Evolutionary conservation across 805 yeast species (phyloP).

Genomic region (Candida maltosa): DNA sequence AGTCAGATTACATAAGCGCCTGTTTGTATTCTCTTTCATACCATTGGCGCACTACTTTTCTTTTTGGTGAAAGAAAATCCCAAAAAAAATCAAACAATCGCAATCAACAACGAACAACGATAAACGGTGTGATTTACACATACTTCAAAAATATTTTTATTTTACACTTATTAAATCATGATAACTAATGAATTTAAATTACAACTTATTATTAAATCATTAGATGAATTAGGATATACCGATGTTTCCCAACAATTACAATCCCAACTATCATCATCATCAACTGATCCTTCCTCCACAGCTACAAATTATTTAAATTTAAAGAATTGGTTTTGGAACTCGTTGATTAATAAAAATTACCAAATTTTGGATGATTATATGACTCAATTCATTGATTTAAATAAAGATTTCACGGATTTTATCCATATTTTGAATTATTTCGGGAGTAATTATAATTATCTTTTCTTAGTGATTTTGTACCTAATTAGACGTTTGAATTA

Average conservation of each 20-base stretch:
- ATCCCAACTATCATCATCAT: background rate
- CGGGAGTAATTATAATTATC: slow-evolving; percentile 3
- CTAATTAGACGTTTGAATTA: slow-evolving; percentile 21
- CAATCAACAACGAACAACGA: too few species aligned
- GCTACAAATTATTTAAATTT: slow-evolving; percentile 6
- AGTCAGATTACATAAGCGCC: too few species aligned
- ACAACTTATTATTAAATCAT: slow-evolving; percentile 27
- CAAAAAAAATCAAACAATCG: too few species aligned
- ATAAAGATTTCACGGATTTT: slow-evolving; percentile 1
- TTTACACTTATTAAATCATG: too few species aligned
- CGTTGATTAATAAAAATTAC: slow-evolving; percentile 14
- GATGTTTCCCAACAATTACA: slow-evolving; percentile 20
- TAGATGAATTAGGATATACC: slow-evolving; percentile 27
- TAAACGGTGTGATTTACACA: too few species aligned
- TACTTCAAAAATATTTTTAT: too few species aligned
- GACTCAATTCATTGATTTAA: slow-evolving; percentile 4
- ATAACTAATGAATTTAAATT: slow-evolving; percentile 23
- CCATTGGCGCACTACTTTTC: too few species aligned
- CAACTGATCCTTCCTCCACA: slow-evolving; percentile 6
- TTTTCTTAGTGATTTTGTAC: slow-evolving; percentile 16
- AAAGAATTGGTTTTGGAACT: slow-evolving; percentile 15
- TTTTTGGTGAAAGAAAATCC: too few species aligned
- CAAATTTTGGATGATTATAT: slow-evolving; percentile 13
- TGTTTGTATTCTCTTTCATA: too few species aligned
- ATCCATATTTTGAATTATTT: slow-evolving; percentile 3